Evolutionary conservation across 2,329 filamentous ascomycete species (phyloP), one percentile per base, ranked within the genome.

Genomic region (Dothidotthia symphoricarpi): DNA sequence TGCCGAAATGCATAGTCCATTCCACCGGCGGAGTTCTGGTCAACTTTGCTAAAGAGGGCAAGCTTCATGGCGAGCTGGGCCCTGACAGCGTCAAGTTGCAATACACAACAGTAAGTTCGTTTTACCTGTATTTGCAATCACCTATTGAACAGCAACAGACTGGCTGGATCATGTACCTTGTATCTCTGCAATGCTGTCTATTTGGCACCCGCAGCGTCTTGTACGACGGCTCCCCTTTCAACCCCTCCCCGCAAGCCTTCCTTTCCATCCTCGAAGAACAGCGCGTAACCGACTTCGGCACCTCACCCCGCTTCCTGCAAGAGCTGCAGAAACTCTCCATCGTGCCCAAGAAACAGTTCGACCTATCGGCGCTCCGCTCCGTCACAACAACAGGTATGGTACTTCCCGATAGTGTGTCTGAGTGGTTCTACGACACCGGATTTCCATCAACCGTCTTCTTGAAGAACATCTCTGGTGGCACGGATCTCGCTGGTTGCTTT

Each of bases 1-100:
- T 78, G 14, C 88, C 88, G 10, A 94, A 94, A 59, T 89, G 86
- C 42, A 93, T 94, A 47, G 86, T 91, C 2, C 88, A 95, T 62
- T 83, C 81, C 1, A 76, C 80, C 1, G 85, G 85, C 3, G 82
- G 83, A 0, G 68, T 79, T 1, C 63, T 86, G 19, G 46, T 88
- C 47, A 86, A 66, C 32, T 58, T 61, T 2, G 64, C 63, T 27
- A 83, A 90, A 58, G 88, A 94, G 61, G 71, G 69, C 1, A 64
- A 59, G 15, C 56, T 83, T 15, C 78, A 83, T 49, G 63, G 70
- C 6, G 69, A 76, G 32, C 51, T 74, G 28, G 62, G 63, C 0
- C 59, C 72, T 0, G 60, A 69, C 1, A 73, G 62, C 12, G 70
- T 74, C 0, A 59, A 67, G 7, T 49, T 83, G 24, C 80, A 83